phyloP scores from a whole-genome alignment of 73 alveolate species.

The Symbiodinium pilosum region DNA sequence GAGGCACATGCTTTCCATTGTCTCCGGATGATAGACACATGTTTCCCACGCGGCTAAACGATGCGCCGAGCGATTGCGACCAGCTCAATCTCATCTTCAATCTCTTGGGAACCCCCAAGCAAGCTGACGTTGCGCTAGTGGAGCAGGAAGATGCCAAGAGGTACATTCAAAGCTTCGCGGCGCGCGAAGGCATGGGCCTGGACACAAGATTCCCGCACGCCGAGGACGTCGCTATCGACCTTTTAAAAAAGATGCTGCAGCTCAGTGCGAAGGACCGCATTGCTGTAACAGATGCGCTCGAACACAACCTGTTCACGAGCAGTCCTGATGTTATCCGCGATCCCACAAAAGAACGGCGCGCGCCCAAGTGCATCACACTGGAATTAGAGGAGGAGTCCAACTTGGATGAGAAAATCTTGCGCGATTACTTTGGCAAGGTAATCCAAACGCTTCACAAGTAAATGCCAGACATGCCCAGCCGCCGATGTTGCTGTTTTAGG shows the following conservation, averaged over 20 bases:
- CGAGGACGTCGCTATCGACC: neutral
- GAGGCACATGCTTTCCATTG: conserved; percentile 98
- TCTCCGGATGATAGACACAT: conserved; percentile 97
- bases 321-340: neutral
- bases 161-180: neutral
- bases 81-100: conserved; percentile 80
- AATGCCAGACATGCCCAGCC: too few relatives aligned
- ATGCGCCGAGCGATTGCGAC: conserved; percentile 25
- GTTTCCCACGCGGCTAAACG: neutral
- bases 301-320: neutral
- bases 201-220: neutral
- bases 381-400: neutral
- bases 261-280: neutral
- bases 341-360: neutral
- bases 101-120: conserved; percentile 45
- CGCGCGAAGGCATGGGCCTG: neutral
- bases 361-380: neutral
- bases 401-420: neutral
- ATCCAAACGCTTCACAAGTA: neutral
- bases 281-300: neutral
- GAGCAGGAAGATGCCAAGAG: conserved; percentile 18
- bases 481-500: too few relatives aligned
- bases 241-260: neutral
- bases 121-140: neutral
- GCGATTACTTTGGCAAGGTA: neutral